These are phyloP conservation scores for Entomortierella beljakovae DNA, from an alignment of 192 early-diverging fungal genomes.

Conservation along the genomic window DNA sequence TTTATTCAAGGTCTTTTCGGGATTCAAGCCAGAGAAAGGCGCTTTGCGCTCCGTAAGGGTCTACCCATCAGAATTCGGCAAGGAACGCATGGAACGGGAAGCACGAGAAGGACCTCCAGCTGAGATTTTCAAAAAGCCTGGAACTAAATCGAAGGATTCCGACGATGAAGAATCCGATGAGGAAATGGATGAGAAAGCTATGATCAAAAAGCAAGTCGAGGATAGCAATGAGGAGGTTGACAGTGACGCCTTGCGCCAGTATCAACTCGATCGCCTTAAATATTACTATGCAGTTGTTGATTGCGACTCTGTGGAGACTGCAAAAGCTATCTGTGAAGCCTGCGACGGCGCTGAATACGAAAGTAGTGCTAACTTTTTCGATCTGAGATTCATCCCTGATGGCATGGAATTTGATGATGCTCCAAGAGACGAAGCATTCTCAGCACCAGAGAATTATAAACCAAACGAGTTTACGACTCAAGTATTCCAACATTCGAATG, in stretches of 20 bases:
- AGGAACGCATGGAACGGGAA: slow-evolving; percentile 78
- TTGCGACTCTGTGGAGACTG: slow-evolving; percentile 88
- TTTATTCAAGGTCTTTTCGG: slow-evolving; percentile 86
- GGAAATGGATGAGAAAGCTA: slow-evolving; percentile 57
- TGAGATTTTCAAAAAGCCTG: slow-evolving; percentile 69
- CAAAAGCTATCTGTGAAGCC: slow-evolving; percentile 78
- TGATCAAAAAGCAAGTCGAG: slow-evolving; percentile 62
- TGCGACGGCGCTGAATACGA: slow-evolving; percentile 97
- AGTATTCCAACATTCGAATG: slow-evolving; percentile 92
- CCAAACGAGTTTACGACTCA: slow-evolving; percentile 79
- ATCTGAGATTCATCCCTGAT: slow-evolving; percentile 93
- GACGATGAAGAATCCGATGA: slow-evolving; percentile 39
- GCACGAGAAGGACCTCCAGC: slow-evolving; percentile 80
- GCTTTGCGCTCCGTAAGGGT: slow-evolving; percentile 82
- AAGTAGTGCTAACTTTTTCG: slow-evolving; percentile 90
- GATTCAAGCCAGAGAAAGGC: slow-evolving; percentile 82
- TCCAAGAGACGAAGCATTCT: slow-evolving; percentile 68
- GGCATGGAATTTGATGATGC: slow-evolving; percentile 87
- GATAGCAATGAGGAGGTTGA: slow-evolving; percentile 86
- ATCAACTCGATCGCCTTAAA: slow-evolving; percentile 90
- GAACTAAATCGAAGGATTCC: slow-evolving; percentile 23
- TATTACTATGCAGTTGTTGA: slow-evolving; percentile 98
- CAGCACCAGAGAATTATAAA: slow-evolving; percentile 74
- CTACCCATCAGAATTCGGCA: slow-evolving; percentile 92
- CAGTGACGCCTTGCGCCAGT: slow-evolving; percentile 82